These are phyloP conservation scores for Nicotiana obtusifolia DNA, from an alignment of 257 asterid genomes.

Conservation along the genomic window DNA sequence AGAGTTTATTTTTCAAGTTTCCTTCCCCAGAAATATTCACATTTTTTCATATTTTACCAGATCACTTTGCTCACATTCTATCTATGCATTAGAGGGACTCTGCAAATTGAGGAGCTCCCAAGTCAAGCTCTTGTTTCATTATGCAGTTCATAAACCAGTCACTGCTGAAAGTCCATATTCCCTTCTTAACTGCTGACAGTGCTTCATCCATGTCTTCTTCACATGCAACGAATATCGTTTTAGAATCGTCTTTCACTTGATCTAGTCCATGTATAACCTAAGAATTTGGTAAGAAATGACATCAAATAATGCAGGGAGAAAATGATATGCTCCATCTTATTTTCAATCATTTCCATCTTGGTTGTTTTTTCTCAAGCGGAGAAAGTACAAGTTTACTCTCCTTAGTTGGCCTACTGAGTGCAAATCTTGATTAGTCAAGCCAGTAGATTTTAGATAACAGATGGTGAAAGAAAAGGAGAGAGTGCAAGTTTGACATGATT, in stretches of 20 bases:
- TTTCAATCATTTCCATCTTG: too few relatives aligned
- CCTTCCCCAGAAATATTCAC: not conserved
- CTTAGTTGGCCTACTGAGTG: too few relatives aligned
- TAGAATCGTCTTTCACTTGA: constrained; percentile 40
- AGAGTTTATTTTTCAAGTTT: not conserved
- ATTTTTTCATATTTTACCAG: not conserved
- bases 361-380: too few relatives aligned
- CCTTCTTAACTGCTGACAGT: constrained; percentile 52
- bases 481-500: not conserved
- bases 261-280: constrained; percentile 45
- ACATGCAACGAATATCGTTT: constrained; percentile 62
- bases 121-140: constrained; percentile 81
- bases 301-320: not conserved
- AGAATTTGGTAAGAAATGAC: not conserved
- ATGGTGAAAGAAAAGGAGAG: too few relatives aligned
- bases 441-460: too few relatives aligned
- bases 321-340: too few relatives aligned
- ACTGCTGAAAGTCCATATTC: constrained; percentile 59
- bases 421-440: too few relatives aligned
- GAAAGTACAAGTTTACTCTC: too few relatives aligned
- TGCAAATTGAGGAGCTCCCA: constrained; percentile 75
- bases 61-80: not conserved
- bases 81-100: constrained; percentile 46
- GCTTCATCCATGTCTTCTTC: constrained; percentile 87
- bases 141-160: constrained; percentile 88